Evolutionary conservation across 768 basidiomycete species (phyloP).

Genomic region (Kwoniella sp.): DNA sequence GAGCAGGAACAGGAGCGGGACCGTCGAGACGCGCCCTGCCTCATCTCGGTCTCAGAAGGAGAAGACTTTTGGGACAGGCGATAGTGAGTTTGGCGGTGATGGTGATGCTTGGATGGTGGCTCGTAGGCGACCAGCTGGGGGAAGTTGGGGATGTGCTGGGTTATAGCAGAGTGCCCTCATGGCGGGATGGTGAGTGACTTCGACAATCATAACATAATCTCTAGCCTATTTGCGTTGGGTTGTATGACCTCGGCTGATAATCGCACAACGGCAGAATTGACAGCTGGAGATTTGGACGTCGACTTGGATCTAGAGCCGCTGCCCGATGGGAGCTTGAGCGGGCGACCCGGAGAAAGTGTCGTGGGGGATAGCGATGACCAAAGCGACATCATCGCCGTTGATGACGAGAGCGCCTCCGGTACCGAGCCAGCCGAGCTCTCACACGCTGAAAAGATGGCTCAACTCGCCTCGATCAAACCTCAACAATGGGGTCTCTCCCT

Average conservation of each 20-base stretch:
- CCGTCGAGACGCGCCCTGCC: conserved; percentile 1
- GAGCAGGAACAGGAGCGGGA: conserved; percentile 1
- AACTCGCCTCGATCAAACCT: conserved; percentile 10
- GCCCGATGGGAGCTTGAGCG: neutral
- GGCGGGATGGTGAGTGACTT: neutral
- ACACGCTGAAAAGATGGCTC: conserved; percentile 19
- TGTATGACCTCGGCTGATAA: too few relatives aligned
- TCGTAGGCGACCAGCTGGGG: neutral
- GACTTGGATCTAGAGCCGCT: neutral
- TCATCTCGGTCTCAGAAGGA: conserved; percentile 20
- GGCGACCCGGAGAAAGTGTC: too few relatives aligned
- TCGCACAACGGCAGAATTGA: neutral
- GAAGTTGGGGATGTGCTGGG: conserved; percentile 1
- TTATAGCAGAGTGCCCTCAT: neutral
- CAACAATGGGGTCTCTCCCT: conserved; percentile 40
- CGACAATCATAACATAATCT: too few relatives aligned
- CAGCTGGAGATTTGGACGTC: neutral
- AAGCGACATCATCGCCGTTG: neutral
- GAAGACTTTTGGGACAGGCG: conserved; percentile 17
- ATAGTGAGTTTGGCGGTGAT: conserved; percentile 9
- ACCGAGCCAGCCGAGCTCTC: neutral
- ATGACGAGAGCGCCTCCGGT: neutral
- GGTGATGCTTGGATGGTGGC: conserved; percentile 15
- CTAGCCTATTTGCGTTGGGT: too few relatives aligned
- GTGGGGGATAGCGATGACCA: too few relatives aligned